A percentile compares a stretch with the other conserved stretches of the same genome.
Conservation (phyloP, 768 basidiomycete genomes). For the Boletus subparvulus region DNA sequence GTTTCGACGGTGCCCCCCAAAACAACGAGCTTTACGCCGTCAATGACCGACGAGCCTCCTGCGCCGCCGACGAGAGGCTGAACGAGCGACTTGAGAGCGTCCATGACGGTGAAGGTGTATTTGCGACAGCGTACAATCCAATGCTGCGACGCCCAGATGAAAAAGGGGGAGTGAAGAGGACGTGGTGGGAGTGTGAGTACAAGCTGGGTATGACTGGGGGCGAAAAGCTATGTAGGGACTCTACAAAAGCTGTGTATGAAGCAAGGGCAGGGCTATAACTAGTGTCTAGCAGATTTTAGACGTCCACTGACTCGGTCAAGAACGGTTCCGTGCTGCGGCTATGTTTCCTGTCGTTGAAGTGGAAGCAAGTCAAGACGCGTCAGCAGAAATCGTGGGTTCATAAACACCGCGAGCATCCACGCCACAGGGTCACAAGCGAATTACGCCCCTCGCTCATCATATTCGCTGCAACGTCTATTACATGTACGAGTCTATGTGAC, state of each 20-base stretch:
- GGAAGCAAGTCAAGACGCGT: conserved; percentile 40
- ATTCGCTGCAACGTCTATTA: not conserved
- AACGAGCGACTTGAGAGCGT: conserved; percentile 77
- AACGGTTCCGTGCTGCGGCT: conserved; percentile 7
- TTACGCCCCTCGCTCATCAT: not conserved
- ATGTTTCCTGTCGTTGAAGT: conserved; percentile 9
- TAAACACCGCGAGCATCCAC: conserved; percentile 24
- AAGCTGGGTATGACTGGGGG: conserved; percentile 4
- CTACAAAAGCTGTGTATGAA: conserved; percentile 27
- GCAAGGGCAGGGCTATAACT: not conserved
- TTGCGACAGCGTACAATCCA: conserved; percentile 36
- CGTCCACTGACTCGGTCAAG: conserved; percentile 2
- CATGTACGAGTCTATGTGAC: conserved; percentile 22
- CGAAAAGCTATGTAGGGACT: conserved; percentile 10
- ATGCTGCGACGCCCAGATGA: conserved; percentile 32
- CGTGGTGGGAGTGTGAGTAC: conserved; percentile 25
- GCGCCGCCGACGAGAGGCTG: conserved; percentile 77
- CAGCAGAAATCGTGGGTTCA: conserved; percentile 31
- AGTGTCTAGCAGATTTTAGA: not conserved
- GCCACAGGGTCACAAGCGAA: conserved; percentile 31
- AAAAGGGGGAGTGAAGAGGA: conserved; percentile 16
- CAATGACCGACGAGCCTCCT: conserved; percentile 76
- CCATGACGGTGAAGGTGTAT: conserved; percentile 48
- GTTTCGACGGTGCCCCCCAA: conserved; percentile 88
- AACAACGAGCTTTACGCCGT: conserved; percentile 88